A percentile compares a stretch with the other conserved stretches of the same genome.
These are phyloP conservation scores for Gossypium ekmanianum DNA, from an alignment of 345 rosid species.

Conservation along the genomic window DNA sequence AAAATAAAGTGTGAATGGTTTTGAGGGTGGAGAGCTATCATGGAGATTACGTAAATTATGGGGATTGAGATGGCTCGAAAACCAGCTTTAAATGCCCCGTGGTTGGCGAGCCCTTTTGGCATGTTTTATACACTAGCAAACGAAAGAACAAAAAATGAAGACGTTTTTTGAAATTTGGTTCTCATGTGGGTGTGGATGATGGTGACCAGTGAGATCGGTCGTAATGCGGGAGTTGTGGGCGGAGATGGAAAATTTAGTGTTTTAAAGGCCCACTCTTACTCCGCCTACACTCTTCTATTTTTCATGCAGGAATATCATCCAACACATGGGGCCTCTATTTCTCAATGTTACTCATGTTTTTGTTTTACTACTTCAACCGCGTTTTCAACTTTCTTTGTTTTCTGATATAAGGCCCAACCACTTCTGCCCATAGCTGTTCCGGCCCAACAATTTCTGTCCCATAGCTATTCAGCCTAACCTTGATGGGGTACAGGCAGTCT, in stretches of 20 bases:
- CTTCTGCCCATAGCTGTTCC: too few species aligned
- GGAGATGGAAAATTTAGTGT: neutral
- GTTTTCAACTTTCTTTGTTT: too few species aligned
- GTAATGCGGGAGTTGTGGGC: neutral
- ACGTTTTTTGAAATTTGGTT: neutral
- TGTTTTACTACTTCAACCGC: too few species aligned
- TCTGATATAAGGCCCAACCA: too few species aligned
- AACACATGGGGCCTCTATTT: too few species aligned
- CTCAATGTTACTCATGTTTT: too few species aligned
- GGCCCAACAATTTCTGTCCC: neutral
- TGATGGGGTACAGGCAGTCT: neutral
- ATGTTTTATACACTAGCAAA: neutral
- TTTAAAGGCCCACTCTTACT: neutral
- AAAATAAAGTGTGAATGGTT: neutral
- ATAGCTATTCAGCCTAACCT: neutral
- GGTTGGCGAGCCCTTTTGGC: constrained; percentile 4
- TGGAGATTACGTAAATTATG: neutral
- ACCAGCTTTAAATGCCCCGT: neutral
- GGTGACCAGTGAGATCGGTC: constrained; percentile 6
- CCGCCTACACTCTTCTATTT: too few species aligned
- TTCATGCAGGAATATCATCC: too few species aligned
- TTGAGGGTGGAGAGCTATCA: constrained; percentile 4
- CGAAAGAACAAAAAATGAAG: neutral
- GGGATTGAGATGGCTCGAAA: constrained; percentile 12
- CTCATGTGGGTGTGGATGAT: neutral